phyloP scores from a whole-genome alignment of 2,329 filamentous ascomycete species.

The Polychaeton citri region DNA sequence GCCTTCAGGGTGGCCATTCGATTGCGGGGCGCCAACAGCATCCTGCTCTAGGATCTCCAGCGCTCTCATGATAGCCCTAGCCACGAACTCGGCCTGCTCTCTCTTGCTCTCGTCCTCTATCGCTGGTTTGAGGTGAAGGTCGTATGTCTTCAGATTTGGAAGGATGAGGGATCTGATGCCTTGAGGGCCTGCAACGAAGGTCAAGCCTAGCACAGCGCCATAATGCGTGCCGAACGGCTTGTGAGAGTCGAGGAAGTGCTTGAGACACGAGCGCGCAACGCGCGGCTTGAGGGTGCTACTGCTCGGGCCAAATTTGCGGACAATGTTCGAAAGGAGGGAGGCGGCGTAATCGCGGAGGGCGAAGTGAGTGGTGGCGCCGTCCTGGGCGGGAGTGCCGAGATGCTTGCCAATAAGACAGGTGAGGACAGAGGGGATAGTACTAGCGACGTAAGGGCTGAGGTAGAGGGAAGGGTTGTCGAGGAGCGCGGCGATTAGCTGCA shows the following conservation, averaged over 20 bases:
- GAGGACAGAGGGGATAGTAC: conserved; percentile 71
- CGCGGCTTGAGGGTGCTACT: conserved; percentile 76
- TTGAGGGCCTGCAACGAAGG: conserved; percentile 59
- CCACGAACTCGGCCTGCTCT: conserved; percentile 47
- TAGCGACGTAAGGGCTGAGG: conserved; percentile 53
- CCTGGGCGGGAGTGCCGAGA: conserved; percentile 44
- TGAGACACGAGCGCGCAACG: conserved; percentile 83
- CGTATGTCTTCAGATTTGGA: conserved; percentile 53
- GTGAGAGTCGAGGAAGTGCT: conserved; percentile 76
- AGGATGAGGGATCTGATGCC: conserved; percentile 51
- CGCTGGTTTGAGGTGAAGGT: conserved; percentile 45
- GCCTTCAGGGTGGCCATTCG: conserved; percentile 28
- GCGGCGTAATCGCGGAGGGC: conserved; percentile 73
- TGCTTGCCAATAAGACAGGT: conserved; percentile 82
- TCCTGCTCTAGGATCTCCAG: conserved; percentile 42
- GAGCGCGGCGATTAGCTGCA: conserved; percentile 75
- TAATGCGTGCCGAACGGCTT: conserved; percentile 78
- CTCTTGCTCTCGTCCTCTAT: conserved; percentile 41
- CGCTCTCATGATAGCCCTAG: conserved; percentile 43
- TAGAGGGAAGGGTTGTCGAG: conserved; percentile 74
- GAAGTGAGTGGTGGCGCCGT: conserved; percentile 50
- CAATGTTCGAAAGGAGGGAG: conserved; percentile 65
- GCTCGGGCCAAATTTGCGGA: conserved; percentile 64
- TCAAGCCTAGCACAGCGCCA: conserved; percentile 70
- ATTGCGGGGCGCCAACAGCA: background rate